Conservation (phyloP, 768 basidiomycete genomes). For the Serendipita sp. region DNA sequence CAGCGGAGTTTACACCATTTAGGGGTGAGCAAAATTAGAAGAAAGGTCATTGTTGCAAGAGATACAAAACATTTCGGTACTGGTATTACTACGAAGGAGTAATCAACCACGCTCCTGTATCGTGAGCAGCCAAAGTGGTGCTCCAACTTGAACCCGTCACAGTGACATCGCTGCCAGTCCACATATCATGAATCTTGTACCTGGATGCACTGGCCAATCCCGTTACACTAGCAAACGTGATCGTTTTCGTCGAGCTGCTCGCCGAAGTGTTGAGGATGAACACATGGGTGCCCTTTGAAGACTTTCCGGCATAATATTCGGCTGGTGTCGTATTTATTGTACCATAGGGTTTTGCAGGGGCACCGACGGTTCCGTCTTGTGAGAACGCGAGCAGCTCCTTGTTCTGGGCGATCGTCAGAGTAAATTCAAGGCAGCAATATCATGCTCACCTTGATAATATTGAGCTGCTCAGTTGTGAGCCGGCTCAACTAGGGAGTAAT, state of each 20-base stretch:
- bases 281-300: slow-evolving; percentile 34
- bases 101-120: slow-evolving; percentile 35
- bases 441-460: slow-evolving; percentile 24
- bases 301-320: slow-evolving; percentile 35
- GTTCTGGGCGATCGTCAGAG: slow-evolving; percentile 17
- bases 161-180: slow-evolving; percentile 27
- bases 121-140: slow-evolving; percentile 30
- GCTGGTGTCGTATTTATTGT: slow-evolving; percentile 29
- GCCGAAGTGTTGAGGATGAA: slow-evolving; percentile 36
- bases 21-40: no score
- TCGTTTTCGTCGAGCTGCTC: slow-evolving; percentile 26
- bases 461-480: slow-evolving; percentile 26
- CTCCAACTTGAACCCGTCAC: slow-evolving; percentile 25
- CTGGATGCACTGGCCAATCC: slow-evolving; percentile 25
- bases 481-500: slow-evolving; percentile 23
- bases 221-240: slow-evolving; percentile 31
- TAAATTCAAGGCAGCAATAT: background rate
- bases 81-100: slow-evolving; percentile 12
- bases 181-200: slow-evolving; percentile 36
- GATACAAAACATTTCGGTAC: no score
- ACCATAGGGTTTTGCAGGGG: slow-evolving; percentile 33
- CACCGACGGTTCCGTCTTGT: slow-evolving; percentile 31
- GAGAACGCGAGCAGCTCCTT: slow-evolving; percentile 36
- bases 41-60: no score
- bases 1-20: no score